phyloP scores from a whole-genome alignment of 371 early-diverging fungal species.

The Choanephora cucurbitarum region DNA sequence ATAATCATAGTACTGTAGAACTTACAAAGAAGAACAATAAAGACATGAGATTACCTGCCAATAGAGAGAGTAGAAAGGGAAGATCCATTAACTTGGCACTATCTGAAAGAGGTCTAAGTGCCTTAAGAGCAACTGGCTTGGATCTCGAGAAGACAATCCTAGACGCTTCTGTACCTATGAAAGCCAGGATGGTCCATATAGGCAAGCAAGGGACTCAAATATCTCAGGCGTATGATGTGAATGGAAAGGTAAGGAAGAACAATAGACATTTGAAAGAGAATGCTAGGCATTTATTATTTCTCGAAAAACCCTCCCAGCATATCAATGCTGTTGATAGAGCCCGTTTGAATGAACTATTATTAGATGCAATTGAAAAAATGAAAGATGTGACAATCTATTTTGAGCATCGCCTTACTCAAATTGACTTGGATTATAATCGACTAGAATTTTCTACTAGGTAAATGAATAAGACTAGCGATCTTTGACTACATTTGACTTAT shows the following conservation, averaged over 20 bases:
- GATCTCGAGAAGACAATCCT: slow-evolving; percentile 68
- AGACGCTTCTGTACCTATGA: slow-evolving; percentile 85
- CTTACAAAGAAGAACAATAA: slow-evolving; percentile 46
- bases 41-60: slow-evolving; percentile 71
- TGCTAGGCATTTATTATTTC: too few species aligned
- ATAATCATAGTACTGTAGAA: not conserved
- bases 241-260: slow-evolving; percentile 69
- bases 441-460: slow-evolving; percentile 42
- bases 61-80: slow-evolving; percentile 59
- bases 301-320: too few species aligned
- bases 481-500: too few species aligned
- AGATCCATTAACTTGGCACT: slow-evolving; percentile 95
- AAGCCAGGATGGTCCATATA: slow-evolving; percentile 90
- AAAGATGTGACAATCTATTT: slow-evolving; percentile 72
- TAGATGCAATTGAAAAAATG: slow-evolving; percentile 68
- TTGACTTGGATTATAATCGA: slow-evolving; percentile 65
- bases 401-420: slow-evolving; percentile 56
- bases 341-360: slow-evolving; percentile 76
- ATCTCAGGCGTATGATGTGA: slow-evolving; percentile 87
- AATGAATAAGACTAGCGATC: not conserved
- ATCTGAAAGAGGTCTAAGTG: slow-evolving; percentile 86
- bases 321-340: slow-evolving; percentile 95
- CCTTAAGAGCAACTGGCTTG: slow-evolving; percentile 72
- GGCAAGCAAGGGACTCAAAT: slow-evolving; percentile 65
- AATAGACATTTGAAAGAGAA: not conserved